A percentile compares a stretch with the other conserved stretches of the same genome.
Conservation (phyloP, 2,329 filamentous ascomycete genomes). For the Scedosporium minutisporum region DNA sequence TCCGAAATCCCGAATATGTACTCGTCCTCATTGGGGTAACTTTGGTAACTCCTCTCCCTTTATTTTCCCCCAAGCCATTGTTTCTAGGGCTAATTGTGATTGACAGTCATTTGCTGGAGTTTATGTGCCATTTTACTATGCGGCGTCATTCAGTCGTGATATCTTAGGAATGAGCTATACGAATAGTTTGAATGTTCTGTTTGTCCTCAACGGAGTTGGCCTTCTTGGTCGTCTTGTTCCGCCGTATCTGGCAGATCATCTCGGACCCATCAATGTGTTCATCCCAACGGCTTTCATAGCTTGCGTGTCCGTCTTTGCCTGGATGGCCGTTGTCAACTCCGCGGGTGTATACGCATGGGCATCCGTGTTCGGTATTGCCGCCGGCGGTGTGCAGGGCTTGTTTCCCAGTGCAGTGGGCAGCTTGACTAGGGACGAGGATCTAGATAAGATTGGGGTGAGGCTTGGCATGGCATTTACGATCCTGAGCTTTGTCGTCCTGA, state of each 20-base stretch:
- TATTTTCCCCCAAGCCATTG: not conserved
- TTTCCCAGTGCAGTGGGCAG: conserved; percentile 45
- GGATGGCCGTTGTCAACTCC: conserved; percentile 44
- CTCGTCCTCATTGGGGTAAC: conserved; percentile 25
- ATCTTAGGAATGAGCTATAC: not conserved
- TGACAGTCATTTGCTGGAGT: conserved; percentile 32
- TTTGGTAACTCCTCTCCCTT: conserved; percentile 19
- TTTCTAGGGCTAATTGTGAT: not conserved
- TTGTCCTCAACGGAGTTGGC: conserved; percentile 56
- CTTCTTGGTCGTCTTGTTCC: conserved; percentile 47
- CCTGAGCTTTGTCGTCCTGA: conserved; percentile 42
- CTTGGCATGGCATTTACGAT: conserved; percentile 51
- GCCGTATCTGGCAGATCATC: conserved; percentile 45
- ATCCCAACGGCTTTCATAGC: conserved; percentile 35
- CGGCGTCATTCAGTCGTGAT: conserved; percentile 24
- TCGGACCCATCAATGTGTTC: conserved; percentile 54
- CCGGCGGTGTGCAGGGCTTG: conserved; percentile 51
- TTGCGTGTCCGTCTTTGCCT: conserved; percentile 38
- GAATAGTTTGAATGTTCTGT: conserved; percentile 48
- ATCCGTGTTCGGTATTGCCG: conserved; percentile 52
- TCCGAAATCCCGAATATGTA: conserved; percentile 34
- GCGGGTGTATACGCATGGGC: conserved; percentile 51
- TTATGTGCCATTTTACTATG: conserved; percentile 51
- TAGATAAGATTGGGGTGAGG: conserved; percentile 40
- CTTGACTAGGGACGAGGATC: conserved; percentile 36